A percentile compares a stretch with the other conserved stretches of the same genome.
Conservation (phyloP, 495 filamentous ascomycete species). For the Tuber aestivum region DNA sequence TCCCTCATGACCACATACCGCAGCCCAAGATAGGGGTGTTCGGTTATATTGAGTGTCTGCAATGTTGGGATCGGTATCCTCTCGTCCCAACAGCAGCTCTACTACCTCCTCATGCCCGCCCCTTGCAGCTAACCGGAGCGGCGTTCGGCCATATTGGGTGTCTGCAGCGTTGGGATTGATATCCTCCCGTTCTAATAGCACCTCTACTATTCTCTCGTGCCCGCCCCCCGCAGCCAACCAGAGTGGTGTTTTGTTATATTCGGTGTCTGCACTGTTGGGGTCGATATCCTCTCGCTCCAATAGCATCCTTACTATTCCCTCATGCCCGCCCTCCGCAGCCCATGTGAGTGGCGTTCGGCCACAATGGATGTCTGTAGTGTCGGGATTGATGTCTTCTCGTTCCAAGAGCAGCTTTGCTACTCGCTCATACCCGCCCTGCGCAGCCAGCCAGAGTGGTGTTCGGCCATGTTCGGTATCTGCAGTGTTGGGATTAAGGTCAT, state of each 20-base stretch:
- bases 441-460: constrained; percentile 38
- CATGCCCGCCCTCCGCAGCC: too few species aligned
- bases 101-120: constrained; percentile 44
- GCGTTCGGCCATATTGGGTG: constrained; percentile 24
- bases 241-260: not conserved
- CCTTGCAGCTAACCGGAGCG: constrained; percentile 43
- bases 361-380: too few species aligned
- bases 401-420: constrained; percentile 33
- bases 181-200: not conserved
- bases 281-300: too few species aligned
- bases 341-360: too few species aligned
- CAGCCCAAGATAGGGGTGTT: not conserved
- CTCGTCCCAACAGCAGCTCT: constrained; percentile 19
- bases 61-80: not conserved
- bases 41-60: not conserved
- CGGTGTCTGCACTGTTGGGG: not conserved
- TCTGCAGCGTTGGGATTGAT: constrained; percentile 11
- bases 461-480: too few species aligned
- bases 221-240: not conserved
- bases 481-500: too few species aligned
- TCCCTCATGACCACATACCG: too few species aligned
- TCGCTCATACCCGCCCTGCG: constrained; percentile 43
- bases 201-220: not conserved
- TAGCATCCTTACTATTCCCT: too few species aligned
- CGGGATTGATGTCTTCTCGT: not conserved